phyloP scores from a whole-genome alignment of 192 early-diverging fungal species.

The Gryganskiella cystojenkinii region DNA sequence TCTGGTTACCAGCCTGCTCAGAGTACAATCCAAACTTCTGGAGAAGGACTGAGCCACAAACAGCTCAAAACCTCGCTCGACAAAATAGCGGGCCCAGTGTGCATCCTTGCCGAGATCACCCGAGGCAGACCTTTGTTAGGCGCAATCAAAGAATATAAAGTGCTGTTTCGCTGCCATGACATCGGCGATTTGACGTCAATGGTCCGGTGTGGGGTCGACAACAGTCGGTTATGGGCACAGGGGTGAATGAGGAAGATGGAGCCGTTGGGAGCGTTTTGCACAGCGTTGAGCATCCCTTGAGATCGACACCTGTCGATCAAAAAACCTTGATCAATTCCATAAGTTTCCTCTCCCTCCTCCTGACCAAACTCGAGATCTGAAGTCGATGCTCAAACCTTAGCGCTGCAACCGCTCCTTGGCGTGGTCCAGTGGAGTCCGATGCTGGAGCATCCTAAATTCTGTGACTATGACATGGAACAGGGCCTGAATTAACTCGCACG shows the following conservation, averaged over 20 bases:
- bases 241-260: slow-evolving; percentile 94
- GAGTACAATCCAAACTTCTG: slow-evolving; percentile 98
- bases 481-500: too few relatives aligned
- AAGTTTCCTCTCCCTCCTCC: slow-evolving; percentile 84
- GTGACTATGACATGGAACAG: too few relatives aligned
- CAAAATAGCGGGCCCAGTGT: slow-evolving; percentile 93
- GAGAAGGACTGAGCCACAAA: slow-evolving; percentile 93
- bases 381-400: too few relatives aligned
- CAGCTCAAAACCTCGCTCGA: slow-evolving; percentile 89
- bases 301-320: slow-evolving; percentile 76
- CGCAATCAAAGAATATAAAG: slow-evolving; percentile 98
- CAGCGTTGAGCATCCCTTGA: slow-evolving; percentile 79
- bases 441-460: too few relatives aligned
- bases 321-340: slow-evolving; percentile 90
- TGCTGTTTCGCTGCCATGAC: slow-evolving; percentile 79
- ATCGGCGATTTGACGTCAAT: slow-evolving; percentile 93
- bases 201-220: slow-evolving; percentile 93
- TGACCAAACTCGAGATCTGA: slow-evolving; percentile 88
- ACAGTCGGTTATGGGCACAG: slow-evolving; percentile 99
- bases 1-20: slow-evolving; percentile 88
- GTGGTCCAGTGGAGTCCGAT: too few relatives aligned
- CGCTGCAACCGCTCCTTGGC: too few relatives aligned
- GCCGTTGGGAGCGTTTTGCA: slow-evolving; percentile 75
- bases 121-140: slow-evolving; percentile 98
- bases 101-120: slow-evolving; percentile 93